phyloP scores from a whole-genome alignment of 2,329 filamentous ascomycete species.

The Corynespora cassiicola region DNA sequence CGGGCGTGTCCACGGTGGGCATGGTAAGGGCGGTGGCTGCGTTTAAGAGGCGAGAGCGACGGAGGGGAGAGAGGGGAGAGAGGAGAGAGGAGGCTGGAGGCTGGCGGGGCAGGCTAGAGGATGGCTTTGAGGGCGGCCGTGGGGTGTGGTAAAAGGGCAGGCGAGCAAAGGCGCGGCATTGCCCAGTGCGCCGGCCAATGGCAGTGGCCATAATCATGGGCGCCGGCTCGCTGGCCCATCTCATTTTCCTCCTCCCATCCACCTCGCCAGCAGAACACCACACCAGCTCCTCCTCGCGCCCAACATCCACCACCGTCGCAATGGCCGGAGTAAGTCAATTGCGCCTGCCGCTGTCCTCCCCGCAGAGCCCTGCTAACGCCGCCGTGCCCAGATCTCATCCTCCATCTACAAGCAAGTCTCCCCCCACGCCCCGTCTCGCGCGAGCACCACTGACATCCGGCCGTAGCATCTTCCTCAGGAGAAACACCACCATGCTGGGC shows the following conservation, averaged over 20 bases:
- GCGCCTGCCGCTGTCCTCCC: constrained; percentile 7
- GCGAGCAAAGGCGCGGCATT: neutral
- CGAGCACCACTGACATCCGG: constrained; percentile 35
- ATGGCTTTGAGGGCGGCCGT: neutral
- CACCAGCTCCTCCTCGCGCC: constrained; percentile 25
- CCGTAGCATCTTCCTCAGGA: constrained; percentile 79
- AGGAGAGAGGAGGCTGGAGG: neutral
- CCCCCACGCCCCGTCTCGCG: constrained; percentile 21
- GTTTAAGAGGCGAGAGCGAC: neutral
- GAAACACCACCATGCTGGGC: constrained; percentile 86
- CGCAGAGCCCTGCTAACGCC: constrained; percentile 32
- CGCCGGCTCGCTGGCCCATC: constrained; percentile 1
- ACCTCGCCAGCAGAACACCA: constrained; percentile 32
- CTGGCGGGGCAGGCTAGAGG: neutral
- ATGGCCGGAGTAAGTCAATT: constrained; percentile 66
- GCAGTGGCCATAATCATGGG: constrained; percentile 23
- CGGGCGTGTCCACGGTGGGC: constrained; percentile 36
- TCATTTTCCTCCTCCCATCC: constrained; percentile 10
- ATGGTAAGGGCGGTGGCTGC: constrained; percentile 21
- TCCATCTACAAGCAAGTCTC: constrained; percentile 61
- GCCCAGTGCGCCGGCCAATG: constrained; percentile 30
- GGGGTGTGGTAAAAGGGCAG: neutral
- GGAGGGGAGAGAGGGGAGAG: neutral
- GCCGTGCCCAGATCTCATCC: constrained; percentile 53
- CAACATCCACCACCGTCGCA: constrained; percentile 46